phyloP scores from a whole-genome alignment of 2,329 filamentous ascomycete species.

The Xylaria sp. region DNA sequence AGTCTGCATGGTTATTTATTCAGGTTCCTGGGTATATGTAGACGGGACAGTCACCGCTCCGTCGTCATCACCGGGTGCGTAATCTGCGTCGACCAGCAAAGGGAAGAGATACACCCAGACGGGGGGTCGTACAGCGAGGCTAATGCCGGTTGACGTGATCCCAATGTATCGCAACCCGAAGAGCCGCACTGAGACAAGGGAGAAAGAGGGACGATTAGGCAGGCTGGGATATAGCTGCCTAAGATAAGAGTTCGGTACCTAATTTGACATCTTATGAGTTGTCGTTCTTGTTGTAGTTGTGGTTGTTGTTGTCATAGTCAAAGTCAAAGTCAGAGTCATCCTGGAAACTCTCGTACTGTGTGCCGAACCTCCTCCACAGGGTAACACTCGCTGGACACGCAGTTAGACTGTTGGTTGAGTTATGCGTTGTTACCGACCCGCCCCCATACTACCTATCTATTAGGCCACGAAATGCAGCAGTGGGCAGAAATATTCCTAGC shows the following conservation, averaged over 20 bases:
- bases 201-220: not conserved
- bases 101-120: not conserved
- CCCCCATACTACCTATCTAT: not conserved
- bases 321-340: not conserved
- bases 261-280: not conserved
- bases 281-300: not conserved
- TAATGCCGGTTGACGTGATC: constrained; percentile 30
- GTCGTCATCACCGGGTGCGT: not conserved
- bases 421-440: constrained; percentile 19
- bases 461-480: constrained; percentile 2
- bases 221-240: constrained; percentile 6
- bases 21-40: not conserved
- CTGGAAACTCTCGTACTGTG: constrained; percentile 14
- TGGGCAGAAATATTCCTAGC: not conserved
- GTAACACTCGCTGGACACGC: not conserved
- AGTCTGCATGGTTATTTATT: not conserved
- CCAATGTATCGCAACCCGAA: constrained; percentile 3
- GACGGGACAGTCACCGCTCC: not conserved
- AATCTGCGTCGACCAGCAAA: not conserved
- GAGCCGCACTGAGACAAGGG: constrained; percentile 26
- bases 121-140: not conserved
- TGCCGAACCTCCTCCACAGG: not conserved
- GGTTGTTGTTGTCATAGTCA: not conserved
- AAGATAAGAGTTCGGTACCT: constrained; percentile 2
- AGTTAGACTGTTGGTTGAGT: not conserved